Evolutionary conservation across 1,284 basidiomycete species (phyloP).

Genomic region (Pyrrhoderma noxium): DNA sequence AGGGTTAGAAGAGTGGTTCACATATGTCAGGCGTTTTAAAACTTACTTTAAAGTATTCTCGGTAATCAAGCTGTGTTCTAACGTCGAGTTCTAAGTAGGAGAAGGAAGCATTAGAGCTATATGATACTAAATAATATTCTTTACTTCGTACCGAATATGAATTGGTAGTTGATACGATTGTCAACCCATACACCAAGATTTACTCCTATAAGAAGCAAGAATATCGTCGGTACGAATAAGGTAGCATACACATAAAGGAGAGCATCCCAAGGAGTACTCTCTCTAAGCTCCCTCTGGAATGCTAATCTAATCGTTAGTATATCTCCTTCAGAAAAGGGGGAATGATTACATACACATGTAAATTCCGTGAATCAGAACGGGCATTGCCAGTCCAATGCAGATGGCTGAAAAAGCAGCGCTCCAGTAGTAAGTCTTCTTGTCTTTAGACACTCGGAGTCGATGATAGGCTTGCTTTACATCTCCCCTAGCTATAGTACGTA

Average conservation of each 20-base stretch:
- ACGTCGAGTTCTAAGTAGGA: slow-evolving; percentile 60
- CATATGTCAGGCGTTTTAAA: not conserved
- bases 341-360: slow-evolving; percentile 50
- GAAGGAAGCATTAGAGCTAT: not conserved
- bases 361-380: slow-evolving; percentile 66
- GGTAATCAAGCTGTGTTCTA: slow-evolving; percentile 68
- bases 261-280: slow-evolving; percentile 62
- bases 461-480: slow-evolving; percentile 75
- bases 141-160: slow-evolving; percentile 70
- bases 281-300: slow-evolving; percentile 50
- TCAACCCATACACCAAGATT: slow-evolving; percentile 77
- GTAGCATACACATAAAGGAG: slow-evolving; percentile 80
- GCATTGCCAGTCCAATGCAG: slow-evolving; percentile 70
- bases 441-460: slow-evolving; percentile 55
- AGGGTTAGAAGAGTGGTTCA: not conserved
- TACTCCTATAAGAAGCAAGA: slow-evolving; percentile 72
- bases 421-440: slow-evolving; percentile 63
- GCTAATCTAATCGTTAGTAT: slow-evolving; percentile 32
- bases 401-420: slow-evolving; percentile 73
- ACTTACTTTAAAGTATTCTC: slow-evolving; percentile 75
- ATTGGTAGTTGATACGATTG: slow-evolving; percentile 80
- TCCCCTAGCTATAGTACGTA: slow-evolving; percentile 58
- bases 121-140: not conserved
- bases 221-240: slow-evolving; percentile 69
- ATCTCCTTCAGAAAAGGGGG: not conserved